Base-by-base conservation (phyloP, 2,329 filamentous ascomycete genomes). In the Rachicladosporium sp. region DNA sequence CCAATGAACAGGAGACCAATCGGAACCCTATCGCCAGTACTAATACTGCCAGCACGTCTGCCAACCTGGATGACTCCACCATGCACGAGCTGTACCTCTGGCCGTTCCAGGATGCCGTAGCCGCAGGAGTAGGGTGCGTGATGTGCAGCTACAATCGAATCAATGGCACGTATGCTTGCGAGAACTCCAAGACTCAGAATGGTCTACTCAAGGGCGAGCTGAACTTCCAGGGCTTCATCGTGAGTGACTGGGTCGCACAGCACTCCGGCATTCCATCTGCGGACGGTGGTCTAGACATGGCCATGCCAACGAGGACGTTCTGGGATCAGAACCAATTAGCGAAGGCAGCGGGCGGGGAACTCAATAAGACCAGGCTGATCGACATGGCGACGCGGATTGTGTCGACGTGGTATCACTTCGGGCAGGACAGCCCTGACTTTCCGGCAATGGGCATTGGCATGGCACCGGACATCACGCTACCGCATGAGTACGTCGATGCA, bases 131-230 rank as follows among this genome's bases (percentile, higher is more conserved):
- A 1, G 67, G 66, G 2, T 62, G 66, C 7, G 56, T 45, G 6
- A 46, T 48, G 71, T 69, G 56, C 42, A 50, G 46, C 39, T 56
- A 56, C 48, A 50, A 54, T n/a, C 35, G 34, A 30, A 46, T 58
- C 38, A 58, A 59, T 45, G 47, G 49, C 35, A 66, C 60, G 8
- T 63, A 82, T 42, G 76, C 76, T 2, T 86, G 81, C 52, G 74
- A 80, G 42, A 85, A 85, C 52, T 76, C 74, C 44, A 78, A 78
- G 52, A 60, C 78, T 10, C 66, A 82, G 38, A 85, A 84, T 46
- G 76, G 74, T 0, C 64, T 86, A 3, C 63, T 85, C 6, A 86
- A 86, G 50, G 78, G 80, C 34, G 81, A 86, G 58, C 66, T 85
- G 36, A 78, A 78, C 0, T 85, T 85, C 48, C 78, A 83, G 48